Evolutionary conservation across 306 rosid species (phyloP).

Genomic region (Sophora flavescens): DNA sequence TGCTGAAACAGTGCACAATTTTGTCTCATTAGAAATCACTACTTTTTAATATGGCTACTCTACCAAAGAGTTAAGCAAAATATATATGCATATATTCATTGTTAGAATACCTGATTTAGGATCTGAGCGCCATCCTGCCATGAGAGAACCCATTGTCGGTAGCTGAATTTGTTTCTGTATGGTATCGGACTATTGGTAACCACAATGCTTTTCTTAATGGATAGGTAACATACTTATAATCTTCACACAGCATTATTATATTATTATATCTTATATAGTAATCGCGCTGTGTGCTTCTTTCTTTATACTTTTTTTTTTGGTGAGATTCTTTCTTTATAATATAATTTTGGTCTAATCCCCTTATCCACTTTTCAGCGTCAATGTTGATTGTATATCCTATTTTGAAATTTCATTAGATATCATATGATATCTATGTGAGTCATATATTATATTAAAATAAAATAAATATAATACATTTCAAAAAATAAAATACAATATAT

Average conservation of each 20-base stretch:
- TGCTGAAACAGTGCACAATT: slow-evolving; percentile 33
- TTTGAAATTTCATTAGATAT: no score
- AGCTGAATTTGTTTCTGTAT: background rate
- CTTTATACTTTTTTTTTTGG: background rate
- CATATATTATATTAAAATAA: no score
- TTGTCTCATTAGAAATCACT: background rate
- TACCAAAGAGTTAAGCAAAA: background rate
- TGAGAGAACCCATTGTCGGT: slow-evolving; percentile 79
- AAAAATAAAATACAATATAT: no score
- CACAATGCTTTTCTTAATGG: background rate
- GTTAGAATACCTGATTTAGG: slow-evolving; percentile 62
- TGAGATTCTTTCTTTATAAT: background rate
- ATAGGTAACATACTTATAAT: background rate
- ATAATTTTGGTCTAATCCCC: slow-evolving; percentile 51
- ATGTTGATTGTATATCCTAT: background rate
- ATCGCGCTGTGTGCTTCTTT: background rate
- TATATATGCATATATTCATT: background rate
- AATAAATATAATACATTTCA: no score
- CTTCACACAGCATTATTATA: background rate
- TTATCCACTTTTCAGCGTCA: background rate
- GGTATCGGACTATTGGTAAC: background rate
- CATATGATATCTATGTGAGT: no score
- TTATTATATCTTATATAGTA: slow-evolving; percentile 13
- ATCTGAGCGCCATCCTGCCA: slow-evolving; percentile 78
- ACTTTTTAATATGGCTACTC: background rate